phyloP scores from a whole-genome alignment of 805 yeast genomes.

The Cephaloascus albidus region DNA sequence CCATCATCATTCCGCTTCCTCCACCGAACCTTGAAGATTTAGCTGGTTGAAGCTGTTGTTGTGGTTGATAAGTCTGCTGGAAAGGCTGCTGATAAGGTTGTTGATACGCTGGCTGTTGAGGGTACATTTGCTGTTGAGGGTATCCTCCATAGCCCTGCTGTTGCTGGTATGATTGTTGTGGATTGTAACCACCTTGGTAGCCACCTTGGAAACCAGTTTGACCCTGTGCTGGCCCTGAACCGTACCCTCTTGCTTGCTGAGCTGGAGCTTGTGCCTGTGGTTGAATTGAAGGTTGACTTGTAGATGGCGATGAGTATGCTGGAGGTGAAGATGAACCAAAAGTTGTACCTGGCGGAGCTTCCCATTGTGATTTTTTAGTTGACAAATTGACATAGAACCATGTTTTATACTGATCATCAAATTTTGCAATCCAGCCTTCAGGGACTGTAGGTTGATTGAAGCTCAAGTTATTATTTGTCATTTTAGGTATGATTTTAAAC shows the following conservation, averaged over 20 bases:
- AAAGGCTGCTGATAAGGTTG: conserved; percentile 22
- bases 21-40: conserved; percentile 33
- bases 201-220: conserved; percentile 12
- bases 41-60: conserved; percentile 11
- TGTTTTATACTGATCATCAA: conserved; percentile 58
- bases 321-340: conserved; percentile 21
- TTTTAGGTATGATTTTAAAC: too few species aligned
- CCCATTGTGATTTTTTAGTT: conserved; percentile 85
- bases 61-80: conserved; percentile 10
- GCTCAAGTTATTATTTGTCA: too few species aligned
- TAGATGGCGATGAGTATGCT: conserved; percentile 13
- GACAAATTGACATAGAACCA: conserved; percentile 76
- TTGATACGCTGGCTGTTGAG: conserved; percentile 17
- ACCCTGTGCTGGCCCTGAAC: conserved; percentile 7
- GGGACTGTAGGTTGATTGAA: conserved; percentile 48
- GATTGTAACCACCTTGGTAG: conserved; percentile 17
- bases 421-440: conserved; percentile 65
- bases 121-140: conserved; percentile 18
- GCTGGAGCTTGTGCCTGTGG: conserved; percentile 4
- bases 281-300: conserved; percentile 8
- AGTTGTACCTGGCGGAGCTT: conserved; percentile 56
- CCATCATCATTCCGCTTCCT: conserved; percentile 37
- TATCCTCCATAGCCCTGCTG: conserved; percentile 20
- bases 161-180: conserved; percentile 14
- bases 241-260: conserved; percentile 7